phyloP scores from a whole-genome alignment of 2,329 filamentous ascomycete species.

The Biscogniauxia mediterranea region DNA sequence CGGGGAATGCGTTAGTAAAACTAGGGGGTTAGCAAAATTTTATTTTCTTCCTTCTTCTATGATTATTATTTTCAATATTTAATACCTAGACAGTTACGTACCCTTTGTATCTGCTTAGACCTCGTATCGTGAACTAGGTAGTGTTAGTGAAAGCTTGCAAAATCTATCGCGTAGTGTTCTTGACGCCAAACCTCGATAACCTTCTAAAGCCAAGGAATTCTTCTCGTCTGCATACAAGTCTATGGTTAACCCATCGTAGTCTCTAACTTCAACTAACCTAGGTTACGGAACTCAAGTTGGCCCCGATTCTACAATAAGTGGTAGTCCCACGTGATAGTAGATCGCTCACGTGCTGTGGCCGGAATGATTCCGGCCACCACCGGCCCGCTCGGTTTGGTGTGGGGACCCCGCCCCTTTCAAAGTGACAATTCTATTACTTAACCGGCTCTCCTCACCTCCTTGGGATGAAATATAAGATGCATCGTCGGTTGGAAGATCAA shows the following conservation, averaged over 20 bases:
- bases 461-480: slow-evolving; percentile 4
- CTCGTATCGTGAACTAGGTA: not conserved
- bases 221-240: too few species aligned
- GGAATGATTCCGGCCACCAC: slow-evolving; percentile 26
- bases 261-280: too few species aligned
- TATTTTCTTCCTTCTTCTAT: not conserved
- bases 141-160: not conserved
- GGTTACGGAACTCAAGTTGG: too few species aligned
- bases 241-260: too few species aligned
- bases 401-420: not conserved
- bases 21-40: not conserved
- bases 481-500: not conserved
- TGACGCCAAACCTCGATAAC: too few species aligned
- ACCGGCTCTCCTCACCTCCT: slow-evolving; percentile 11
- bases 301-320: not conserved
- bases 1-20: not conserved
- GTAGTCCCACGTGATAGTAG: not conserved
- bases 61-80: not conserved
- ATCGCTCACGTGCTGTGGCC: slow-evolving; percentile 20
- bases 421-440: slow-evolving; percentile 1
- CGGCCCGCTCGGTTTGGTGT: slow-evolving; percentile 16
- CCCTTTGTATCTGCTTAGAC: not conserved
- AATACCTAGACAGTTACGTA: not conserved
- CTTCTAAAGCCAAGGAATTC: too few species aligned
- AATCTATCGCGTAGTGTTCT: too few species aligned